A percentile compares a stretch with the other conserved stretches of the same genome.
Evolutionary conservation across 345 rosid species (phyloP).

Genomic region (Euclidium syriacum): DNA sequence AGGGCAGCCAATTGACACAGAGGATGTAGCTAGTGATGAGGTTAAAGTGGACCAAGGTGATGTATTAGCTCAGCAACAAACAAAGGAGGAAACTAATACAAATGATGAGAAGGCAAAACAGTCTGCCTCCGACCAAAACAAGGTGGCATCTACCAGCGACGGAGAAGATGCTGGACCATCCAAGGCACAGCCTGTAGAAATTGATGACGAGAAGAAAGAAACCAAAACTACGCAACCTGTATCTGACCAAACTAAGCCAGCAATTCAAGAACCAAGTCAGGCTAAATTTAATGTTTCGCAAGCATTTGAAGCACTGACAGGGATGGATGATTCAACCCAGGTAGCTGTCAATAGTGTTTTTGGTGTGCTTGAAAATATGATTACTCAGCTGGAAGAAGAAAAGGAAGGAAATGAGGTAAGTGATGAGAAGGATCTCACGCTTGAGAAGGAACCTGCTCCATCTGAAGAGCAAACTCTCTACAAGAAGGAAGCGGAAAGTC

Average conservation of each 20-base stretch:
- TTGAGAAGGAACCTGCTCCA: conserved; percentile 22
- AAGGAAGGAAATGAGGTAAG: conserved; percentile 35
- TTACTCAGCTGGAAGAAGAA: conserved; percentile 64
- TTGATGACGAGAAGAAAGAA: conserved; percentile 51
- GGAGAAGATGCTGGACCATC: conserved; percentile 40
- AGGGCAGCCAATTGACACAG: conserved; percentile 31
- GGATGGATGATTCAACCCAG: conserved; percentile 94
- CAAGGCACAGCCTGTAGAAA: conserved; percentile 45
- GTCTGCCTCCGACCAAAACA: conserved; percentile 43
- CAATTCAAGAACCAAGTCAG: conserved; percentile 33
- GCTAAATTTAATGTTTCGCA: conserved; percentile 54
- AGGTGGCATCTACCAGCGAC: conserved; percentile 25
- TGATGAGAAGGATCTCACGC: conserved; percentile 32
- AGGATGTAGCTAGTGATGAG: conserved; percentile 32
- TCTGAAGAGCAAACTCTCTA: conserved; percentile 19
- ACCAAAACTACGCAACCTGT: conserved; percentile 39
- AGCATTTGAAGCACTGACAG: conserved; percentile 86
- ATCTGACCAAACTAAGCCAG: conserved; percentile 39
- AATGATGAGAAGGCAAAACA: conserved; percentile 40
- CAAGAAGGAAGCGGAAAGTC: conserved; percentile 19
- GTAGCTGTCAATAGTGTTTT: conserved; percentile 94
- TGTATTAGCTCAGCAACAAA: conserved; percentile 33
- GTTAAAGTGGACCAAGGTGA: conserved; percentile 38
- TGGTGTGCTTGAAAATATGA: conserved; percentile 88
- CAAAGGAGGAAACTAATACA: conserved; percentile 34